Evolutionary conservation across 768 basidiomycete genomes (phyloP).

Genomic region (Tricholoma hemisulphureum): DNA sequence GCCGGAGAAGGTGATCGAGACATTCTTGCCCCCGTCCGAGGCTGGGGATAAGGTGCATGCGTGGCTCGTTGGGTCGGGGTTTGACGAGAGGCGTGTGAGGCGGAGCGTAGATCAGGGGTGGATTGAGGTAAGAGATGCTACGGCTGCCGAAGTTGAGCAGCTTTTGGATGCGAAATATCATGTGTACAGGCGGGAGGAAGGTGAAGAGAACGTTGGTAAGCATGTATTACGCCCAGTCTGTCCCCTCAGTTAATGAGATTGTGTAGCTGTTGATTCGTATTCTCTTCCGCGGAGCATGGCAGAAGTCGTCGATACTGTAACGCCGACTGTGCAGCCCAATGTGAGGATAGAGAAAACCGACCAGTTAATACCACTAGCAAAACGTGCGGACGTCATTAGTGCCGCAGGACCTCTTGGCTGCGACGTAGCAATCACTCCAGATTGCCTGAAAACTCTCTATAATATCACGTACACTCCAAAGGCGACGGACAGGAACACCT

Average conservation of each 20-base stretch:
- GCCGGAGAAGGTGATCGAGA: conserved; percentile 24
- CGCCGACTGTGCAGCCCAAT: conserved; percentile 34
- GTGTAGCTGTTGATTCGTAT: conserved; percentile 31
- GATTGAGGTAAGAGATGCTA: conserved; percentile 31
- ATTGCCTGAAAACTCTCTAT: conserved; percentile 35
- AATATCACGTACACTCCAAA: conserved; percentile 33
- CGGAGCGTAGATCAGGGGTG: conserved; percentile 25
- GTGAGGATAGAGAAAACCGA: conserved; percentile 13
- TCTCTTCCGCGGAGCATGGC: conserved; percentile 28
- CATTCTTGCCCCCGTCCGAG: conserved; percentile 30
- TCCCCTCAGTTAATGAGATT: neutral
- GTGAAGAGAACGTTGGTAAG: conserved; percentile 30
- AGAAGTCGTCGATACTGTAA: conserved; percentile 33
- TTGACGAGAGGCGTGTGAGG: conserved; percentile 21
- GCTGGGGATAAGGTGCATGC: conserved; percentile 23
- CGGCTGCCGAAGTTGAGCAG: conserved; percentile 29
- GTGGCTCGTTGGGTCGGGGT: conserved; percentile 31
- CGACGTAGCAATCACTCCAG: conserved; percentile 25
- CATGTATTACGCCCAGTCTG: neutral
- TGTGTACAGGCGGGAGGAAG: conserved; percentile 28
- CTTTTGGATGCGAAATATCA: conserved; percentile 33
- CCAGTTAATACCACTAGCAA: neutral
- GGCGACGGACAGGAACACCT: conserved; percentile 25
- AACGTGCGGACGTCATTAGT: conserved; percentile 10
- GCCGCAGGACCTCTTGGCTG: conserved; percentile 14